Conservation (phyloP, 148 eudicot species). For the Nyssa sinensis region DNA sequence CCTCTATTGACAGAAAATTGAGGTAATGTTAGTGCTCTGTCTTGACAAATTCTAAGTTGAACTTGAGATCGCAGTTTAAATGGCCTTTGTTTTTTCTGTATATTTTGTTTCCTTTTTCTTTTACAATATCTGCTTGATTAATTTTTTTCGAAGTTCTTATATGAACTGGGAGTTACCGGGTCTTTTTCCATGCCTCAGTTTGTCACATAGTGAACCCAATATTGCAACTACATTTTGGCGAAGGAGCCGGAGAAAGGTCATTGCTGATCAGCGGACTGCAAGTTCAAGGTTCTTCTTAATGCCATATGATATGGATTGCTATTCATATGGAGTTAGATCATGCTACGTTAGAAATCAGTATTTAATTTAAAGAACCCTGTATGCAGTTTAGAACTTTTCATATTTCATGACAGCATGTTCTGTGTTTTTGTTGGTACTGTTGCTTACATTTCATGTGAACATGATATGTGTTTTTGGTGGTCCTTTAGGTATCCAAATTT, state of each 20-base stretch:
- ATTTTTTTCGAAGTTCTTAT: not conserved
- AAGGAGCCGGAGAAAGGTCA: slow-evolving; percentile 85
- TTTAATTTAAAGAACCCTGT: not conserved
- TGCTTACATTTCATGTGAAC: not conserved
- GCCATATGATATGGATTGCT: slow-evolving; percentile 15
- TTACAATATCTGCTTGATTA: slow-evolving; percentile 1
- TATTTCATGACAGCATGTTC: not conserved
- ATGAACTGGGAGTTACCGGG: slow-evolving; percentile 12
- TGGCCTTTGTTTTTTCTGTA: not conserved
- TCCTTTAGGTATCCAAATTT: not conserved
- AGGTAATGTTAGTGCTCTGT: slow-evolving; percentile 40
- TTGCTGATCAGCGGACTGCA: slow-evolving; percentile 90
- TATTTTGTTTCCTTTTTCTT: not conserved
- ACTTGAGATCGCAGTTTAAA: not conserved
- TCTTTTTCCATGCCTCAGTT: slow-evolving; percentile 47
- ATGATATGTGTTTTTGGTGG: not conserved
- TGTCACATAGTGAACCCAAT: slow-evolving; percentile 86
- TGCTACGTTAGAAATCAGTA: not conserved
- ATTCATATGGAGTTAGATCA: slow-evolving; percentile 3
- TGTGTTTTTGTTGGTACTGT: not conserved
- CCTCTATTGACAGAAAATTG: slow-evolving; percentile 50
- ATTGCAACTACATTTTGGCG: slow-evolving; percentile 85
- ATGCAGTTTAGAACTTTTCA: not conserved
- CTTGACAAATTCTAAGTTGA: not conserved
- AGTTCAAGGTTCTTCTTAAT: slow-evolving; percentile 78